phyloP scores from a whole-genome alignment of 2,329 filamentous ascomycete genomes.

The Cladosporium sp. region DNA sequence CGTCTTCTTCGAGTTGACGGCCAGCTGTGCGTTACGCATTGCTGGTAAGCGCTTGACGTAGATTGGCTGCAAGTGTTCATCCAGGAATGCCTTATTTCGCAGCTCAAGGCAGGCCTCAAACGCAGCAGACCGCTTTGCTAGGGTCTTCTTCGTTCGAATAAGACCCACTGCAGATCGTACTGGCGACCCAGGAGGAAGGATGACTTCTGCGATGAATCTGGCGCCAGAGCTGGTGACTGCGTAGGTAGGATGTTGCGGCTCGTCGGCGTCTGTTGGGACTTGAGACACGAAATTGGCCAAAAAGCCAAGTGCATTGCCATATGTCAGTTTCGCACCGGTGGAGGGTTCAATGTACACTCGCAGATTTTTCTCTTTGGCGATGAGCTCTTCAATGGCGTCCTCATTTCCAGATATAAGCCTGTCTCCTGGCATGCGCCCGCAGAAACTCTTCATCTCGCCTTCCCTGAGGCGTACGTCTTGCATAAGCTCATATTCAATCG shows the following conservation, averaged over 20 bases:
- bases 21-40: conserved; percentile 84
- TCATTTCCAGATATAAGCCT: conserved; percentile 62
- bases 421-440: conserved; percentile 68
- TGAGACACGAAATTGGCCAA: conserved; percentile 71
- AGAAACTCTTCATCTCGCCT: conserved; percentile 68
- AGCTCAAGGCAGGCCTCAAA: conserved; percentile 76
- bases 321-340: conserved; percentile 76
- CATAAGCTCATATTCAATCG: conserved; percentile 53
- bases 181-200: conserved; percentile 69
- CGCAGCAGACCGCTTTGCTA: conserved; percentile 84
- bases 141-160: conserved; percentile 63
- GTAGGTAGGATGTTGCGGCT: conserved; percentile 53
- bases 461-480: conserved; percentile 57
- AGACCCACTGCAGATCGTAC: conserved; percentile 63
- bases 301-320: conserved; percentile 66
- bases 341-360: conserved; percentile 53
- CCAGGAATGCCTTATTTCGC: conserved; percentile 61
- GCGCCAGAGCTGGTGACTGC: conserved; percentile 53
- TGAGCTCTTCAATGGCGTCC: conserved; percentile 52
- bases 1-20: conserved; percentile 73
- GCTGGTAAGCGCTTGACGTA: conserved; percentile 67
- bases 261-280: conserved; percentile 54
- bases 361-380: conserved; percentile 46
- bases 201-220: conserved; percentile 71
- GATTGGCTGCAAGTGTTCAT: conserved; percentile 69